Conservation (phyloP, 192 early-diverging fungal genomes). For the Umbelopsis vinacea region DNA sequence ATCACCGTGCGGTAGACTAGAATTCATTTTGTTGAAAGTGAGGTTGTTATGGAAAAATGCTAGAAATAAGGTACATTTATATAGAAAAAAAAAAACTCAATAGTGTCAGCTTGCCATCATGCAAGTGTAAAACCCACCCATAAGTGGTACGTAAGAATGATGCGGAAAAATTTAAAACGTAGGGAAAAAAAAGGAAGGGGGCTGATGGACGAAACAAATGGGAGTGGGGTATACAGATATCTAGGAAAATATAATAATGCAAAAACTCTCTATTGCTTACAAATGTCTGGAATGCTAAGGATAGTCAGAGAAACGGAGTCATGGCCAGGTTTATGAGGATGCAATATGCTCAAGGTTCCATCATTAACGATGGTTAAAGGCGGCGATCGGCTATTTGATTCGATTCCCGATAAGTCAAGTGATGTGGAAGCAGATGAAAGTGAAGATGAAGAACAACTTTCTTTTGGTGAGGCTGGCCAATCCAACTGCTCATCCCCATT, state of each 20-base stretch:
- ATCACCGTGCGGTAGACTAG: slow-evolving; percentile 7
- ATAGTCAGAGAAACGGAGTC: slow-evolving; percentile 9
- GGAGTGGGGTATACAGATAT: background rate
- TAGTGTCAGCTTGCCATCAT: no score
- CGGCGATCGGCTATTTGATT: background rate
- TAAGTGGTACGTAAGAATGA: slow-evolving; percentile 14
- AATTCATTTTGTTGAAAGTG: background rate
- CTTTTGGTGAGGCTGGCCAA: slow-evolving; percentile 4
- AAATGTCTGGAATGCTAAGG: slow-evolving; percentile 18
- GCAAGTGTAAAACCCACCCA: background rate
- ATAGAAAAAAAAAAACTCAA: background rate
- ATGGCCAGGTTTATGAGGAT: background rate
- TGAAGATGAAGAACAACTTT: slow-evolving; percentile 13
- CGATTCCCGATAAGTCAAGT: slow-evolving; percentile 1
- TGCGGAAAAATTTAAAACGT: background rate
- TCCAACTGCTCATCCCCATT: background rate
- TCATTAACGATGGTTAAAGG: background rate
- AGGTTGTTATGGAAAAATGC: background rate
- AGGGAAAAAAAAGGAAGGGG: background rate
- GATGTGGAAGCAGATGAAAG: background rate
- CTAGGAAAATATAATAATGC: background rate
- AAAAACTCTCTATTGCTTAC: slow-evolving; percentile 15
- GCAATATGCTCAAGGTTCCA: no score
- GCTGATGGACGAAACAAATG: no score
- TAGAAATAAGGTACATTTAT: background rate